Evolutionary conservation across 1,139 yeast species (phyloP).

Genomic region (Arxiozyma bovina): DNA sequence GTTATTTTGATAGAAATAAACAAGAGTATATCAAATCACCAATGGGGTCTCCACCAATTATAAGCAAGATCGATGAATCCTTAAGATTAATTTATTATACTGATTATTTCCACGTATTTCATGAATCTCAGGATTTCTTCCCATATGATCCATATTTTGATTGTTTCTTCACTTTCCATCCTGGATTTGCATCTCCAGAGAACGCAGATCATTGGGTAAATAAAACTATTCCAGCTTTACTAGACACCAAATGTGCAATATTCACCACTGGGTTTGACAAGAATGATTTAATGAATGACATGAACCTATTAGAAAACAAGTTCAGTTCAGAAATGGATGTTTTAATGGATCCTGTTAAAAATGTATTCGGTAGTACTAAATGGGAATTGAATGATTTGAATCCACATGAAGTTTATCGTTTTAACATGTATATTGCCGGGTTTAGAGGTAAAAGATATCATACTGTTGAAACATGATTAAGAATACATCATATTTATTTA

Average conservation of each 20-base stretch:
- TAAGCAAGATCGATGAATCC: conserved; percentile 66
- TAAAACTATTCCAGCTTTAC: conserved; percentile 71
- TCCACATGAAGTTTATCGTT: conserved; percentile 89
- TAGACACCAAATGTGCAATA: conserved; percentile 88
- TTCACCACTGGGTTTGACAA: conserved; percentile 87
- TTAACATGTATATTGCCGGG: conserved; percentile 81
- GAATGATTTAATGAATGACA: conserved; percentile 60
- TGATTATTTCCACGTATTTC: conserved; percentile 80
- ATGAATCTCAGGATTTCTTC: conserved; percentile 87
- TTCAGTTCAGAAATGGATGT: conserved; percentile 74
- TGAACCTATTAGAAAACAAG: conserved; percentile 56
- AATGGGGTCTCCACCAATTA: conserved; percentile 44
- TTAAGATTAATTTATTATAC: conserved; percentile 76
- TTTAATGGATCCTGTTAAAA: conserved; percentile 63
- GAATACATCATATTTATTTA: background rate
- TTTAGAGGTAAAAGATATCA: conserved; percentile 95
- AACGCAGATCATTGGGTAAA: conserved; percentile 81
- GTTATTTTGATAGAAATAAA: conserved; percentile 60
- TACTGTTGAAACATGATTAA: conserved; percentile 41
- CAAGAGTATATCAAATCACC: conserved; percentile 42
- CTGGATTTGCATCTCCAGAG: conserved; percentile 84
- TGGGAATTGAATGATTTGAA: conserved; percentile 88
- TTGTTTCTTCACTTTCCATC: conserved; percentile 87
- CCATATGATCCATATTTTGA: conserved; percentile 97
- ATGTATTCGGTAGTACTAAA: conserved; percentile 75